Base-by-base conservation (phyloP, 2,329 filamentous ascomycete genomes). In the Mycocentrospora acerina region DNA sequence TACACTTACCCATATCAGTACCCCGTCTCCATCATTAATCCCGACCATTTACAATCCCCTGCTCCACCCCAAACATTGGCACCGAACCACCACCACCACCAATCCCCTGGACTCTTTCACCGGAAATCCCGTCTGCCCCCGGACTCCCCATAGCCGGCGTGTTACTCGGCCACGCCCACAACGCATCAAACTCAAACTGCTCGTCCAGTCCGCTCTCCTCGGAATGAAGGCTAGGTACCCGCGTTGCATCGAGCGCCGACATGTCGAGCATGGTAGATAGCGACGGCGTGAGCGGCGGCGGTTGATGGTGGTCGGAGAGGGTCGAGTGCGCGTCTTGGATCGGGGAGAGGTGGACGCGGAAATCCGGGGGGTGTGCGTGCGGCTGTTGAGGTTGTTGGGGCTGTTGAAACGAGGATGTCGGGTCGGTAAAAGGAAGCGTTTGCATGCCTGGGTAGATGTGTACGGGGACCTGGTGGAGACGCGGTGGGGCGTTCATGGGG, bases 161-260 rank as follows among this genome's bases (percentile, higher is more conserved):
- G 22, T 61, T 61, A 32, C 51, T 63, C 16, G 66, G 67, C 68
- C 67, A 70, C 5, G 59, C 60, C 68, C 67, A 71, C 17, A 71
- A 36, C 10, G 66, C 59, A 44, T 70, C 68, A 27, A 71, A 70
- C 15, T 71, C 68, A 35, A 71, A 67, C 14, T 67, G 59, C 32
- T 70, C 67, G 25, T 70, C 68, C 3, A 52, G 55, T 25, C 59
- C 55, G 17, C 57, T 62, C 12, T 64, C 61, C 18, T 68, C 66
- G 1, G 48, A 55, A 16, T 62, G 54, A 31, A 66, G 35, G 19
- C 55, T 62, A 1, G 63, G 65, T 7, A 63, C 59, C 0, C 59
- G 42, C 7, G 60, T 62, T 17, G 50, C 48, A 17, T 67, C 65
- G 7, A 69, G 51, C 2, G 56, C 60, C 7, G 62, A 67, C 5